A percentile compares a stretch with the other conserved stretches of the same genome.
These are phyloP conservation scores for Syncephalis fuscata DNA, from an alignment of 371 early-diverging fungal genomes.

Conservation along the genomic window DNA sequence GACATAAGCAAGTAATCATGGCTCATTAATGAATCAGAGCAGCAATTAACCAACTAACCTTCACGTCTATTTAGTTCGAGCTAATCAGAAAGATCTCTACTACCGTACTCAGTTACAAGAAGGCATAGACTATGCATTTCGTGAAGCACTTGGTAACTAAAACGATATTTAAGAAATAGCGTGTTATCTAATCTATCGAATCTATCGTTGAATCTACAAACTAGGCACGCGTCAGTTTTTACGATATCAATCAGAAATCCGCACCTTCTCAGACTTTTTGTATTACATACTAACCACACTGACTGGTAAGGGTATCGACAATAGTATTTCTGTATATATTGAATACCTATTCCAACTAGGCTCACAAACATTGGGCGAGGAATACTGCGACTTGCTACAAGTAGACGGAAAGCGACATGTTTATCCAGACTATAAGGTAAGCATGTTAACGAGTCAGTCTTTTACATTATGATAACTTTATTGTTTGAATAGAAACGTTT, in stretches of 20 bases:
- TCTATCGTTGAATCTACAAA: neutral
- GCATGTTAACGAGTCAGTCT: too few species aligned
- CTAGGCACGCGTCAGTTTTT: conserved; percentile 53
- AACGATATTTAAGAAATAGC: too few species aligned
- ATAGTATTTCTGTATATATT: too few species aligned
- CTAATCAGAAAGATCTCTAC: conserved; percentile 74
- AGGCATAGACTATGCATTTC: conserved; percentile 40
- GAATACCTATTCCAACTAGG: too few species aligned
- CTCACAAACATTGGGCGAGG: conserved; percentile 80
- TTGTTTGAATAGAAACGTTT: neutral
- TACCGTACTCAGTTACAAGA: conserved; percentile 45
- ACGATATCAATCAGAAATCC: conserved; percentile 43
- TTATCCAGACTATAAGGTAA: neutral
- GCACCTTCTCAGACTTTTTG: conserved; percentile 33
- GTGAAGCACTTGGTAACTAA: conserved; percentile 35
- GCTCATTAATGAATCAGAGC: neutral
- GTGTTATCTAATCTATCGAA: neutral
- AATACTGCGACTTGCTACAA: conserved; percentile 79
- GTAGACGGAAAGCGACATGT: conserved; percentile 5
- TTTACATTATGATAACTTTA: too few species aligned
- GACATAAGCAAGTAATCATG: conserved; percentile 38
- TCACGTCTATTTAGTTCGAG: conserved; percentile 33
- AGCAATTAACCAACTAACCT: neutral
- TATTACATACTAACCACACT: conserved; percentile 62
- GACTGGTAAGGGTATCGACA: too few species aligned